A percentile compares a stretch with the other conserved stretches of the same genome.
Conservation (phyloP, 768 basidiomycete genomes). For the Sarcodon aspratus region DNA sequence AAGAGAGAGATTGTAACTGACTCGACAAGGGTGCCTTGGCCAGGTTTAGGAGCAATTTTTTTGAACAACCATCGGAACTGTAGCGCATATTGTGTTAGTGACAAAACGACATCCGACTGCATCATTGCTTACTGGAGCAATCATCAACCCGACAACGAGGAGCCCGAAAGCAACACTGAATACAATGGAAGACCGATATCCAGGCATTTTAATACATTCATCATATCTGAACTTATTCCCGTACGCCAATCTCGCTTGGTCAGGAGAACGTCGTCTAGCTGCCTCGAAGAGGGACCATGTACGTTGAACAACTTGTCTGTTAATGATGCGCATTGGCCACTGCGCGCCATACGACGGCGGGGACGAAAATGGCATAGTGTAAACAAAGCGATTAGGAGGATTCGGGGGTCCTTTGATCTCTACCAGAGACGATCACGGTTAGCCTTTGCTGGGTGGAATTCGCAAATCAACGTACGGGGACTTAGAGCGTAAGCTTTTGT, state of each 20-base stretch:
- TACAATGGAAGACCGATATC: constrained; percentile 27
- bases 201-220: constrained; percentile 44
- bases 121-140: constrained; percentile 16
- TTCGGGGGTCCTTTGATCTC: constrained; percentile 21
- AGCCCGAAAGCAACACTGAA: constrained; percentile 22
- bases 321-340: constrained; percentile 33
- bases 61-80: constrained; percentile 50
- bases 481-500: constrained; percentile 28
- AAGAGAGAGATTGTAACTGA: constrained; percentile 27
- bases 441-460: background rate
- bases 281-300: constrained; percentile 35
- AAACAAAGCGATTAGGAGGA: constrained; percentile 19
- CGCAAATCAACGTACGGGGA: constrained; percentile 22
- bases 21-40: constrained; percentile 50
- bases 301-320: constrained; percentile 41
- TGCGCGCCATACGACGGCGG: constrained; percentile 25
- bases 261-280: constrained; percentile 4
- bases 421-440: background rate
- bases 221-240: constrained; percentile 69
- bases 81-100: background rate
- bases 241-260: constrained; percentile 28
- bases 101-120: background rate
- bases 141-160: constrained; percentile 2
- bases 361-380: constrained; percentile 22
- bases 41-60: constrained; percentile 37